Base-by-base conservation (phyloP, 2,329 filamentous ascomycete genomes). In the Colletotrichum phormii region DNA sequence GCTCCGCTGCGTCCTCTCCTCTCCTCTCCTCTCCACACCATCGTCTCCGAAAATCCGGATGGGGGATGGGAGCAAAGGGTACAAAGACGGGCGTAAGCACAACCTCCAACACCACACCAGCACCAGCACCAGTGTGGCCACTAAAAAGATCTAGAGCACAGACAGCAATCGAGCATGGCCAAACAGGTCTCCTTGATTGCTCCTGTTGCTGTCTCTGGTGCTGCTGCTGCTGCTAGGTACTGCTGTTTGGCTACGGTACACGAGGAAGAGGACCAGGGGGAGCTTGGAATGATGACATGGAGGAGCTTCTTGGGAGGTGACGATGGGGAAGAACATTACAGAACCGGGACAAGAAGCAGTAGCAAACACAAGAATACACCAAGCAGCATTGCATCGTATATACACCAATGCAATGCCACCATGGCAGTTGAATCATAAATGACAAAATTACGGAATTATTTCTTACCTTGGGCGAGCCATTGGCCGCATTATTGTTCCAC, bases 401-500 rank as follows among this genome's bases (percentile, higher is more conserved):
- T n/a, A 37, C 33, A 24, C 8, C 46, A 35, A 53, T 42, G 53
- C 42, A 54, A 59, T 22, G 61, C 49, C 29, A n/a, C 33, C 6
- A 29, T 24, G 24, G 62, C 6, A 18, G 26, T 64, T 22, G 31
- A 54, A 55, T 55, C n/a, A 13, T 49, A 31, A 29, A 42, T 24
- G 31, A 42, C 62, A 22, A 22, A 55, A 33, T 54, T 54, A 55
- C 18, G 26, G 24, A 15, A 64, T 26, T 53, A n/a, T 64, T 77
- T 75, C 85, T 82, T 82, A 87, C 86, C 85, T 88, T 87, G 79
- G 85, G 83, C 75, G 83, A 82, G 75, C 79, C 79, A 77, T 83
- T 82, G 72, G 81, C 81, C 79, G 82, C 80, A 79, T 82, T 84
- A 77, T 84, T 84, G 59, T 69, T 71, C 85, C 86, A 87, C 54